Base-by-base conservation (phyloP, 305 asterid genomes). In the Rubia tinctorum region DNA sequence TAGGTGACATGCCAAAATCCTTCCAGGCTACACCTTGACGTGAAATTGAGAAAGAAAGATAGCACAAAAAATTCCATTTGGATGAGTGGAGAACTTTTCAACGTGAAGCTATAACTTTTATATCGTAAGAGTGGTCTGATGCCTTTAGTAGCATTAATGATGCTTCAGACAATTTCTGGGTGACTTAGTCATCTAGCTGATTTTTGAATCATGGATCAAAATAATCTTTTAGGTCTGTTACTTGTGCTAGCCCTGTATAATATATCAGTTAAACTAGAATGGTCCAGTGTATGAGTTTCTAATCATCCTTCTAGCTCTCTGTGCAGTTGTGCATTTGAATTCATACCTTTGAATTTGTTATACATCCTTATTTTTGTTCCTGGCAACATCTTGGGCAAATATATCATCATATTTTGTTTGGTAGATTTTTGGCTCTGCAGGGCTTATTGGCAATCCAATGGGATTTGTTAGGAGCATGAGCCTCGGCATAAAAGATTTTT, bases 371-470 rank as follows among this genome's bases (percentile, higher is more conserved):
- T 6, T 43, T 17, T 69, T 61, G 37, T 55, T 55, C 25, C 23
- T 55, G 60, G 8, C 13, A 43, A 72, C 9, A 20, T 59, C 37
- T 69, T 15, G 39, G 39, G 39, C 39, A 34, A 34, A 34, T 34
- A 34, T 34, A 34, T 34, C 39, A 34, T 47, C 60, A 68, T 60
- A 3, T 42, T 15, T 76, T 68, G 49, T 66, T 63, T 39, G 80
- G 80, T 88, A 95, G 99, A 90, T 95, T 72, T 89, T 95, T 83
- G 98, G 99, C 78, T 95, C 99, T 72, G 99, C 99, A 63, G 99
- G 99, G 68, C 96, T 95, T 66, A 88, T 95, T 45, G 99, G 98
- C 72, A 95, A 95, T 82, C 99, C 99, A 51, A 85, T 95, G 84
- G 99, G 97, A 73, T 95, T 95, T 81, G 97, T 90, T 9, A 86